Base-by-base conservation (phyloP, 192 early-diverging fungal species). In the Coemansia pectinata region DNA sequence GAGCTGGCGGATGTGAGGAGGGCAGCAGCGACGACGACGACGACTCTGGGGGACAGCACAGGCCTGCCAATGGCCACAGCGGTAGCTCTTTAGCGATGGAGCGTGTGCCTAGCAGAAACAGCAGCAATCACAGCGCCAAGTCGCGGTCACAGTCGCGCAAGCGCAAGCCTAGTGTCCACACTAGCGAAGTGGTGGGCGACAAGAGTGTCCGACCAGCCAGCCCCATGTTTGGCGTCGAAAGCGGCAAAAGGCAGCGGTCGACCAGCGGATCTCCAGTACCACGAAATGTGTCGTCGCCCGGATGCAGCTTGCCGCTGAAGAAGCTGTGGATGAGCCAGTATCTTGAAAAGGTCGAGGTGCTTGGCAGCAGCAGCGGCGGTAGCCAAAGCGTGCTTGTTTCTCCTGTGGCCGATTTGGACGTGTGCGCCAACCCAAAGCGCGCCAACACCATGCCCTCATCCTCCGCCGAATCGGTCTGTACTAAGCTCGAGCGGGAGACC, bases 281-380 rank as follows among this genome's bases (percentile, higher is more conserved):
- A 29, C 42, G 31, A 21, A 60, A 29, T 34, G n/a, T 41, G 1
- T 70, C 68, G 21, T n/a, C 52, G 5, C 59, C 42, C 23, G 55
- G 60, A 33, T 41, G 33, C 50, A 58, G 60, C 25, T 15, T 83
- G 39, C 81, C 81, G 14, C 73, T 70, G 44, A 84, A 84, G 48
- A 84, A 84, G 62, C 66, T 84, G 7, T 84, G 81, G 81, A 73
- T 84, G 72, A 79, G 57, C 53, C 70, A 71, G 45, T 84, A 84
- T 50, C 53, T 84, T 10, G 77, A 84, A 53, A 44, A 40, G 23
- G 66, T 50, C n/a, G 65, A 63, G 40, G 34, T 25, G 12, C 15
- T 14, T 6, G 40, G 39, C 41, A 36, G 53, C 33, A n/a, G 27
- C 27, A 27, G 27, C 27, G 27, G 27, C 2, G 2, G 45, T 27